Evolutionary conservation across 2,329 filamentous ascomycete species (phyloP).

Genomic region (Setomelanomma holmii): DNA sequence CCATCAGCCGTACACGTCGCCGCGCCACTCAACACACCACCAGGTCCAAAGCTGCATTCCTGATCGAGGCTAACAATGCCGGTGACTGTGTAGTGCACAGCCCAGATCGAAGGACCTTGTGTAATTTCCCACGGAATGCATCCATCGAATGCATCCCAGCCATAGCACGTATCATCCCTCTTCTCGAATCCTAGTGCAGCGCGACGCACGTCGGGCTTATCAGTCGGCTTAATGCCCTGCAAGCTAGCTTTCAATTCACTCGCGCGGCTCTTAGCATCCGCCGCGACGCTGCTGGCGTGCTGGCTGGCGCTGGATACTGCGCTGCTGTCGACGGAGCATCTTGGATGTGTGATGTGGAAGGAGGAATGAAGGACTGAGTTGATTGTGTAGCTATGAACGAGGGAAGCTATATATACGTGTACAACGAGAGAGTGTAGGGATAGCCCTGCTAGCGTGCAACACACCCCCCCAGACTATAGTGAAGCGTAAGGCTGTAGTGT

Average conservation of each 20-base stretch:
- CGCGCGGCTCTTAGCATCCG: background rate
- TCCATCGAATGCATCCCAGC: slow-evolving; percentile 5
- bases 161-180: slow-evolving; percentile 10
- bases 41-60: slow-evolving; percentile 14
- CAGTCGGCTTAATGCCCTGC: background rate
- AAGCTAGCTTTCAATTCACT: background rate
- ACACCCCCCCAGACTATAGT: too few species aligned
- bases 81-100: slow-evolving; percentile 11
- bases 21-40: slow-evolving; percentile 7
- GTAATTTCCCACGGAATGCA: slow-evolving; percentile 21
- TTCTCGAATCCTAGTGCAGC: background rate
- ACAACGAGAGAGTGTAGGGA: too few species aligned
- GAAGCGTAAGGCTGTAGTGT: too few species aligned
- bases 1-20: slow-evolving; percentile 16
- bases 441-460: too few species aligned
- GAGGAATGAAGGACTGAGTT: slow-evolving; percentile 11
- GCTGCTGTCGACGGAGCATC: too few species aligned
- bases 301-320: slow-evolving; percentile 5
- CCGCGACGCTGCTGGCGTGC: background rate
- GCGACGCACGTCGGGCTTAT: background rate
- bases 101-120: slow-evolving; percentile 15
- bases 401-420: too few species aligned
- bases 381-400: too few species aligned
- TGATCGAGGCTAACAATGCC: slow-evolving; percentile 5
- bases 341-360: slow-evolving; percentile 8